Evolutionary conservation across 441 rosid species (phyloP), one percentile per base, ranked within the genome.

Genomic region (Theobroma grandiflorum): DNA sequence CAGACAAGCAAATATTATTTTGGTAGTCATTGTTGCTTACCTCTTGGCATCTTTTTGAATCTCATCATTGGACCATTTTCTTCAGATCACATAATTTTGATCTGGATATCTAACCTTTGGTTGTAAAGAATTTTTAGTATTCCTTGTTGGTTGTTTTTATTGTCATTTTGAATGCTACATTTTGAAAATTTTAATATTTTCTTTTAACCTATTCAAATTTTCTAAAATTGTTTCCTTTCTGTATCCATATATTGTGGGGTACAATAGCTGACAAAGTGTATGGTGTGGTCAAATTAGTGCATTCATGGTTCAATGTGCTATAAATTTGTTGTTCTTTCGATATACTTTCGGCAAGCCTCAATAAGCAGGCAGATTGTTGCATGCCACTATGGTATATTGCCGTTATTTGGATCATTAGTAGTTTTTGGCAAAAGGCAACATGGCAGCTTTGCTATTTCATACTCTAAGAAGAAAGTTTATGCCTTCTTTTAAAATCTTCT

Each of bases 1-100:
- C 74, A 49, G 42, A 61, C 38, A 18, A 9, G 72, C 72, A 75
- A 62, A 18, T 72, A 53, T 22, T 80, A 33, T 52, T 78, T 58
- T 58, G 67, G 14, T 58, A 58, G 50, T 74, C 68, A 58, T 59
- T 53, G 35, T 72, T 72, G 49, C 64, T 38, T 72, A 53, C 64
- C 33, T 53, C 35, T 55, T 6, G 2, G 63, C 14, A 53, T 40
- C 61, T 73, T 73, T 33, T 55, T n/a, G 64, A 38, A 12, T 35
- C 63, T 47, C 16, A 73, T 38, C 37, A 73, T 11, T 3, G 47
- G 63, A 53, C 33, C 50, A 55, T 73, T 38, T 55, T 55, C 33
- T n/a, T n/a, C 49, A 20, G 14, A 38, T 38, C 38, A 38, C 65
- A 74, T 37, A 20, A 45, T 8, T 45, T 45, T 45, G 8, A 45